phyloP scores from a whole-genome alignment of 495 filamentous ascomycete genomes.

The Recurvomyces mirabilis region DNA sequence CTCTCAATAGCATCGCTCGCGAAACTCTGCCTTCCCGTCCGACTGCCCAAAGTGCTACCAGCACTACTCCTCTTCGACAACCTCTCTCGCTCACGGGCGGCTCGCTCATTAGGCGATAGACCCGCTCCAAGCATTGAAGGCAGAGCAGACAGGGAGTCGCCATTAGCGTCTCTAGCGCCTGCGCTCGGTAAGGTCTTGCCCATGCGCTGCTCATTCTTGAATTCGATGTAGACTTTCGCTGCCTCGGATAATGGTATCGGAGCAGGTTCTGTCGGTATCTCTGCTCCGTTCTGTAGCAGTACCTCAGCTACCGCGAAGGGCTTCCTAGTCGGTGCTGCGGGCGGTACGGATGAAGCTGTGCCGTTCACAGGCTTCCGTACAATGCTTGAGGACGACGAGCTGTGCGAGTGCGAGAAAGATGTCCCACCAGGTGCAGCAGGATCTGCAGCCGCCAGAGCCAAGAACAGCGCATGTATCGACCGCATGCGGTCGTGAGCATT shows the following conservation, averaged over 20 bases:
- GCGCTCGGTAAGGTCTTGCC: constrained; percentile 12
- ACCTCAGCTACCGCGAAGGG: constrained; percentile 84
- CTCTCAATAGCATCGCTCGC: constrained; percentile 15
- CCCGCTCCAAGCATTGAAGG: constrained; percentile 8
- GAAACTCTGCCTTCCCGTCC: constrained; percentile 8
- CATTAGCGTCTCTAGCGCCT: constrained; percentile 12
- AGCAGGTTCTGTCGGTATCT: constrained; percentile 61
- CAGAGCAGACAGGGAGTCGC: constrained; percentile 15
- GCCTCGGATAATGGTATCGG: constrained; percentile 65
- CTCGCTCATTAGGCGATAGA: neutral
- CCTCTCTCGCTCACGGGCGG: constrained; percentile 13
- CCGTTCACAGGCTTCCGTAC: neutral
- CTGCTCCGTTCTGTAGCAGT: constrained; percentile 85
- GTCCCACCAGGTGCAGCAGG: constrained; percentile 56
- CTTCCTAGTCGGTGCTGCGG: constrained; percentile 17
- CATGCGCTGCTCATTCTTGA: constrained; percentile 46
- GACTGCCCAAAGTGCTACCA: constrained; percentile 1
- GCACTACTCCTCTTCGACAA: constrained; percentile 11
- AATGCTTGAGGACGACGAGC: constrained; percentile 24
- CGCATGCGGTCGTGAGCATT: constrained; percentile 80
- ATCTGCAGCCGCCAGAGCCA: constrained; percentile 90
- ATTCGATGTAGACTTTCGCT: constrained; percentile 73
- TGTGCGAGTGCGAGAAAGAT: constrained; percentile 30
- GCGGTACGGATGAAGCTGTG: constrained; percentile 10
- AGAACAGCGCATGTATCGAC: constrained; percentile 74